Percentiles rank a stretch among this genome's conserved stretches.
phyloP scores from a whole-genome alignment of 1,284 basidiomycete species.

The Heterobasidion annosum region DNA sequence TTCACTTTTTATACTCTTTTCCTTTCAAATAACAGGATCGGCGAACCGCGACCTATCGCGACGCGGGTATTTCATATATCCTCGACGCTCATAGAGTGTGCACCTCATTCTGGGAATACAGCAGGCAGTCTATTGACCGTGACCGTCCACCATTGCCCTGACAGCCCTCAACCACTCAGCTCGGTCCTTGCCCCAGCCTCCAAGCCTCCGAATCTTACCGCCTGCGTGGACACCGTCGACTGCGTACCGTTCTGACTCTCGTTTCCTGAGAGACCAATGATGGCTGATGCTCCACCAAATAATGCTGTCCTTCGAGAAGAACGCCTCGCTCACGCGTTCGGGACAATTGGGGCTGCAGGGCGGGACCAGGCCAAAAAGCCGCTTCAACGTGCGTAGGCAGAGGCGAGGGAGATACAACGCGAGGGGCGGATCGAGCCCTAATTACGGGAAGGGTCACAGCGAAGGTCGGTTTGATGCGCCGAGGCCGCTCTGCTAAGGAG shows the following conservation, averaged over 20 bases:
- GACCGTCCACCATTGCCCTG: constrained; percentile 7
- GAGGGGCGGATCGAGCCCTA: constrained; percentile 63
- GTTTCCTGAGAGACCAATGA: constrained; percentile 24
- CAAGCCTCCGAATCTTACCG: constrained; percentile 18
- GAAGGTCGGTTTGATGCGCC: neutral
- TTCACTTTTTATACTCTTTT: too few relatives aligned
- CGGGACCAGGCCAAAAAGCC: constrained; percentile 28
- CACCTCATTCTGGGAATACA: too few relatives aligned
- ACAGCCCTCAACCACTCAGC: constrained; percentile 16
- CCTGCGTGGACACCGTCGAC: constrained; percentile 15
- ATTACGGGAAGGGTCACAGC: neutral
- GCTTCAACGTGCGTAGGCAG: constrained; percentile 38
- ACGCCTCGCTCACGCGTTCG: constrained; percentile 30
- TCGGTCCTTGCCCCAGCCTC: constrained; percentile 21
- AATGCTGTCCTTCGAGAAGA: constrained; percentile 46
- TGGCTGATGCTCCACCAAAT: constrained; percentile 46
- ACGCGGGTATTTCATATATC: too few relatives aligned
- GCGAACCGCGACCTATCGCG: too few relatives aligned
- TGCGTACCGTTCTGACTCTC: constrained; percentile 8
- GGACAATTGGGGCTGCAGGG: constrained; percentile 46
- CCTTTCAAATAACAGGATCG: too few relatives aligned
- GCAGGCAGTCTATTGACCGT: too few relatives aligned
- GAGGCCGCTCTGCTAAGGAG: neutral
- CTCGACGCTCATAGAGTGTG: too few relatives aligned
- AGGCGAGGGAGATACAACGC: constrained; percentile 48